Evolutionary conservation across 805 yeast species (phyloP).

Genomic region (Pichia gijzeniarum): DNA sequence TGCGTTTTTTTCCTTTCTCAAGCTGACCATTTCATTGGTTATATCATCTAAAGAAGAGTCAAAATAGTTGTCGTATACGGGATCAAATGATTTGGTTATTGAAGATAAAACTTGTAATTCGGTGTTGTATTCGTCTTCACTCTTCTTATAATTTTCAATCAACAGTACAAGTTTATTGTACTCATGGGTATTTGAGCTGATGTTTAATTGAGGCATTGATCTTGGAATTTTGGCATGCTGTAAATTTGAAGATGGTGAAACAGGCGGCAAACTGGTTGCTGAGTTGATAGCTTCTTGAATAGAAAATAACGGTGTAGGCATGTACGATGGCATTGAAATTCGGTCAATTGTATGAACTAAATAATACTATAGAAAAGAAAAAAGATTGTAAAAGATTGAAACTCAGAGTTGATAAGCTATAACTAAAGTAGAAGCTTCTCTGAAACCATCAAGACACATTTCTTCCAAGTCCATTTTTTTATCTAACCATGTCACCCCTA

Average conservation of each 20-base stretch:
- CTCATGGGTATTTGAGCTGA: background rate
- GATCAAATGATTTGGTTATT: constrained; percentile 22
- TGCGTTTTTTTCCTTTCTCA: constrained; percentile 18
- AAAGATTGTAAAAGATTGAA: too few relatives aligned
- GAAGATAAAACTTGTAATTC: constrained; percentile 20
- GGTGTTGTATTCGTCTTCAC: constrained; percentile 18
- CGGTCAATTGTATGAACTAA: background rate
- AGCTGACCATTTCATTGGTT: constrained; percentile 17
- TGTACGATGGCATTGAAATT: constrained; percentile 13
- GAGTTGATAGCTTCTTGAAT: constrained; percentile 18
- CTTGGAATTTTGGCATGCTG: background rate
- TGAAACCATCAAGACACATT: too few relatives aligned
- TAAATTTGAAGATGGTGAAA: background rate
- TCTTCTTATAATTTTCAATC: constrained; percentile 12
- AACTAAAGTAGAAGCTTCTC: too few relatives aligned
- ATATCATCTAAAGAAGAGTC: constrained; percentile 25
- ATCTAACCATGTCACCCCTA: too few relatives aligned
- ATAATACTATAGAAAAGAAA: background rate
- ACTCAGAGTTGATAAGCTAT: too few relatives aligned
- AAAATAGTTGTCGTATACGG: constrained; percentile 25
- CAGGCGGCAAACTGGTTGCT: constrained; percentile 8
- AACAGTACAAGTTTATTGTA: constrained; percentile 5
- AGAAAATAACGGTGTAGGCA: constrained; percentile 19
- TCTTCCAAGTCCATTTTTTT: too few relatives aligned
- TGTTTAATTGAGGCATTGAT: too few relatives aligned